These are phyloP conservation scores for Ramichloridium luteum DNA, from an alignment of 2,329 filamentous ascomycete species.

Conservation along the genomic window DNA sequence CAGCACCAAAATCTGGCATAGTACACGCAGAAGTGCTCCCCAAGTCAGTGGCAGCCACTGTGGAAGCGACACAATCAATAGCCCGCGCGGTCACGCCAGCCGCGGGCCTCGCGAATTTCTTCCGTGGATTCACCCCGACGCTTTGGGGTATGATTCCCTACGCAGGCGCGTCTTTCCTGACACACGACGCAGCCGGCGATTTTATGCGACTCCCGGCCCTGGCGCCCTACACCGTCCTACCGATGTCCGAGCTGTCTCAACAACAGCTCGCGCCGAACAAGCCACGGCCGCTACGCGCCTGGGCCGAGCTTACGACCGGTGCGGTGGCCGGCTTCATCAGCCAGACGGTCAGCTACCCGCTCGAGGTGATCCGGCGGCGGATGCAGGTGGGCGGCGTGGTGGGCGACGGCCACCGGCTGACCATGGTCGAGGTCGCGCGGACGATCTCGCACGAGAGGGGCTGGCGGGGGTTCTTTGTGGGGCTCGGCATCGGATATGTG, in stretches of 20 bases:
- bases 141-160: slow-evolving; percentile 93
- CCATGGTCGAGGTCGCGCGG: slow-evolving; percentile 64
- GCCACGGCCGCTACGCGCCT: slow-evolving; percentile 62
- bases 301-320: slow-evolving; percentile 76
- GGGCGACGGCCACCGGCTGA: slow-evolving; percentile 69
- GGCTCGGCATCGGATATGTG: slow-evolving; percentile 84
- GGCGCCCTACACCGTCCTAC: slow-evolving; percentile 62
- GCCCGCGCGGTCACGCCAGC: slow-evolving; percentile 46
- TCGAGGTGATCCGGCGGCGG: slow-evolving; percentile 80
- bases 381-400: slow-evolving; percentile 97
- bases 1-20: slow-evolving; percentile 17
- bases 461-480: slow-evolving; percentile 75
- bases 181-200: slow-evolving; percentile 83
- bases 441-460: slow-evolving; percentile 68
- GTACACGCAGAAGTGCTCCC: slow-evolving; percentile 10
- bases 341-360: slow-evolving; percentile 83
- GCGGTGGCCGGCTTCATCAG: slow-evolving; percentile 79
- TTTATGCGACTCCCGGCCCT: slow-evolving; percentile 58
- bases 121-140: slow-evolving; percentile 83
- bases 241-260: slow-evolving; percentile 37
- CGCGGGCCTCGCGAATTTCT: slow-evolving; percentile 76
- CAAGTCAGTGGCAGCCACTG: slow-evolving; percentile 27
- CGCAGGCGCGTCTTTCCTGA: slow-evolving; percentile 88
- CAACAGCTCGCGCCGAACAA: slow-evolving; percentile 36
- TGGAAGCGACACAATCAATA: slow-evolving; percentile 31